Percentiles rank a stretch among this genome's conserved stretches.
phyloP scores from a whole-genome alignment of 345 rosid genomes.

The Lumnitzera littorea region DNA sequence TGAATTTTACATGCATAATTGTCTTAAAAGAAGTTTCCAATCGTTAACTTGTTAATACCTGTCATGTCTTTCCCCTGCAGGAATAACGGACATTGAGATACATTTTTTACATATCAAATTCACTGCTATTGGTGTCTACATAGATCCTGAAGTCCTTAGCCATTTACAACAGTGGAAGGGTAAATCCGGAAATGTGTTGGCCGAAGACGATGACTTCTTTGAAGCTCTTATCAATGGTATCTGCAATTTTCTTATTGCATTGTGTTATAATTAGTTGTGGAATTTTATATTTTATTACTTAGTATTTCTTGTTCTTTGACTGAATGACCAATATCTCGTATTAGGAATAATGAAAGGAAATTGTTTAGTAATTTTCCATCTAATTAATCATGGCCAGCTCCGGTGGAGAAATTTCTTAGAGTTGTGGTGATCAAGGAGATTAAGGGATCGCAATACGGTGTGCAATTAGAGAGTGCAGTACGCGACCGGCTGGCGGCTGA shows the following conservation, averaged over 20 bases:
- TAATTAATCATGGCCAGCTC: conserved; percentile 28
- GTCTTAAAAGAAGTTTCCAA: no score
- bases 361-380: neutral
- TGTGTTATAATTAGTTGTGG: no score
- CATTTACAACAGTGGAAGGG: conserved; percentile 78
- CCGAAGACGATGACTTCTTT: conserved; percentile 72
- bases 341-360: no score
- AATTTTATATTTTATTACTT: no score
- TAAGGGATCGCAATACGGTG: conserved; percentile 92
- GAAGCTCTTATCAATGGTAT: conserved; percentile 65
- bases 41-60: no score
- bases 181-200: conserved; percentile 45
- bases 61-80: conserved; percentile 20
- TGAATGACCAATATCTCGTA: no score
- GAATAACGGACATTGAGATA: conserved; percentile 86
- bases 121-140: conserved; percentile 87
- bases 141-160: conserved; percentile 50
- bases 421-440: conserved; percentile 90
- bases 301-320: no score
- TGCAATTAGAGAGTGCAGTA: conserved; percentile 68
- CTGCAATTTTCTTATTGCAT: neutral
- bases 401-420: conserved; percentile 61
- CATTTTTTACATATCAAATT: conserved; percentile 91
- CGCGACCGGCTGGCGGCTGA: conserved; percentile 78
- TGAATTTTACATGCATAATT: no score